Evolutionary conservation across 1,284 basidiomycete species (phyloP).

Genomic region (Phellinidium pouzarii): DNA sequence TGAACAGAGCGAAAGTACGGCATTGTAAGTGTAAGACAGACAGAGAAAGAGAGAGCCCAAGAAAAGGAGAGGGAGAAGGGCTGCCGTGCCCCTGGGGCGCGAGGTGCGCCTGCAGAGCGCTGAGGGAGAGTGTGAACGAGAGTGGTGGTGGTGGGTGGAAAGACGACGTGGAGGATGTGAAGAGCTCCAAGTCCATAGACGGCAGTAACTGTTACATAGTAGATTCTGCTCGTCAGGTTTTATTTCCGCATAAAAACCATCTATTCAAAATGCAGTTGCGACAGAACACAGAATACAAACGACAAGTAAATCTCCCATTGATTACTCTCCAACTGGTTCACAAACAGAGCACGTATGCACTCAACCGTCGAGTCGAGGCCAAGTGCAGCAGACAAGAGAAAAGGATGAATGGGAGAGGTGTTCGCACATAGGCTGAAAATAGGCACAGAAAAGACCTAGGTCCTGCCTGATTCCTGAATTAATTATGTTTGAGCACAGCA

Average conservation of each 20-base stretch:
- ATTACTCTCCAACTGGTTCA: no score
- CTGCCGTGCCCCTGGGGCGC: constrained; percentile 2
- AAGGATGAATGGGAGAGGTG: neutral
- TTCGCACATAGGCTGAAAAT: neutral
- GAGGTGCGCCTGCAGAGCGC: neutral
- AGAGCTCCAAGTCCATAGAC: neutral
- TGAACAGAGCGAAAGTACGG: constrained; percentile 12
- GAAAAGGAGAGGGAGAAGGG: no score
- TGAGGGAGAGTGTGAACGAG: constrained; percentile 1
- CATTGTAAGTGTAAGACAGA: no score
- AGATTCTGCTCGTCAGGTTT: no score
- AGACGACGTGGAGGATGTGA: neutral
- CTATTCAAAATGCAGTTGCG: no score
- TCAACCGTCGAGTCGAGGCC: no score
- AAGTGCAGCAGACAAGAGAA: neutral
- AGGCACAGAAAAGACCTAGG: neutral
- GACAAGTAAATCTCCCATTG: no score
- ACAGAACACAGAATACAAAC: no score
- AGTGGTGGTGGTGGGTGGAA: neutral
- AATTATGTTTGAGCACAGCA: no score
- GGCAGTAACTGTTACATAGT: neutral
- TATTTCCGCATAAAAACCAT: neutral
- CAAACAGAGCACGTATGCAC: no score
- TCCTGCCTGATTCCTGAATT: neutral
- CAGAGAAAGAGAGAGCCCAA: no score